Evolutionary conservation across 148 eudicot genomes (phyloP).

Genomic region (Camellia lanceoleosa): DNA sequence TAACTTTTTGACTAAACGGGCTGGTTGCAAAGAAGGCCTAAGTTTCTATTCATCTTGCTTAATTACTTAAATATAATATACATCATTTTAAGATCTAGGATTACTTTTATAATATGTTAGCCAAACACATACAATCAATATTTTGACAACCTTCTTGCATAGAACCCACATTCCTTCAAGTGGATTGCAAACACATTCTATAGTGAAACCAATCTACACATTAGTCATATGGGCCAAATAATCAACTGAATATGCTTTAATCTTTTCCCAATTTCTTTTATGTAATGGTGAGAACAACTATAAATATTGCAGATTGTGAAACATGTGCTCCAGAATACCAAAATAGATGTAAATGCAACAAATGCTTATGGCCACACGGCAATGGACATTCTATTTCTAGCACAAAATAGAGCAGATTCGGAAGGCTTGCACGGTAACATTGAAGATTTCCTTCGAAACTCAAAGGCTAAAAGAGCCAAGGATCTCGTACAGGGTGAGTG

Average conservation of each 20-base stretch:
- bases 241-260: too few relatives aligned
- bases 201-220: background rate
- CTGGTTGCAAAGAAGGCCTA: too few relatives aligned
- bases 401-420: background rate
- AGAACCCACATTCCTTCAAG: too few relatives aligned
- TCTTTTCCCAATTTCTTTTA: background rate
- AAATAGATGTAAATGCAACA: slow-evolving; percentile 10
- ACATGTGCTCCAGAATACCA: slow-evolving; percentile 2
- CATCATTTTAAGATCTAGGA: too few relatives aligned
- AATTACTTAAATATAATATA: too few relatives aligned
- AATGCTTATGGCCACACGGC: slow-evolving; percentile 12
- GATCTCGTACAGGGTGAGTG: background rate
- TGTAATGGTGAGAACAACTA: background rate
- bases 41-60: too few relatives aligned
- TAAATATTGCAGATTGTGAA: slow-evolving; percentile 7
- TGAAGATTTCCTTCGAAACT: background rate
- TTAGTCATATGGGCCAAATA: background rate
- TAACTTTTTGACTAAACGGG: too few relatives aligned
- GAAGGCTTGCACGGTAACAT: background rate
- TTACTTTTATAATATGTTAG: too few relatives aligned
- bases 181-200: too few relatives aligned
- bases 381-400: slow-evolving; percentile 7
- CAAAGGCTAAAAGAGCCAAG: background rate
- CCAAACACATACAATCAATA: too few relatives aligned
- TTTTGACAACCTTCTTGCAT: too few relatives aligned